Conservation (phyloP, 2,329 filamentous ascomycete species). For the Cryoendolithus antarcticus region DNA sequence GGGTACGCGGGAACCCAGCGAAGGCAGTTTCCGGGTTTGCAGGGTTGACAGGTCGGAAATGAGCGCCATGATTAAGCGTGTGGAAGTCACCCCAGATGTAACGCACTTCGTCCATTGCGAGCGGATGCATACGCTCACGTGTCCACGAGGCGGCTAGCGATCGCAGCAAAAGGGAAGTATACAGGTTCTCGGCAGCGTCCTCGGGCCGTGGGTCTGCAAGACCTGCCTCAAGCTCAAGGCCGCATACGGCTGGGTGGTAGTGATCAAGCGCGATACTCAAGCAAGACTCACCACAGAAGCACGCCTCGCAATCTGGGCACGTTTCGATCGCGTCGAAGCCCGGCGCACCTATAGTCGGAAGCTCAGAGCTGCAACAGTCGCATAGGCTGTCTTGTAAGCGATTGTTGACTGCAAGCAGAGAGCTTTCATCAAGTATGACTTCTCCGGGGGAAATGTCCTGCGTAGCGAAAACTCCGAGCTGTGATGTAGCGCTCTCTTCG, state of each 20-base stretch:
- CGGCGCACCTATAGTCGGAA: constrained; percentile 37
- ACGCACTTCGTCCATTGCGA: constrained; percentile 48
- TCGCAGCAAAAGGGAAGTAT: constrained; percentile 47
- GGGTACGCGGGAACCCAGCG: constrained; percentile 37
- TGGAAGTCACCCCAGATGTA: constrained; percentile 56
- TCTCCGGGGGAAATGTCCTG: constrained; percentile 68
- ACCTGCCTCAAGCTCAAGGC: constrained; percentile 42
- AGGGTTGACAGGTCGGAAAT: constrained; percentile 3
- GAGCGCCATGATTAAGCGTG: constrained; percentile 11
- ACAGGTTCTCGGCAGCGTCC: constrained; percentile 48
- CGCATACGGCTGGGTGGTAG: constrained; percentile 50
- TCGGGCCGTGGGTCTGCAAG: constrained; percentile 44
- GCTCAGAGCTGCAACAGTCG: constrained; percentile 70
- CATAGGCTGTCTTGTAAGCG: constrained; percentile 76
- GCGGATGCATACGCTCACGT: constrained; percentile 40
- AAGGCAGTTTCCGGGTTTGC: constrained; percentile 6
- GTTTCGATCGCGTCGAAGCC: constrained; percentile 21
- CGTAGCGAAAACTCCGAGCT: constrained; percentile 83
- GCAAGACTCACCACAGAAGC: constrained; percentile 49
- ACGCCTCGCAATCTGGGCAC: constrained; percentile 45
- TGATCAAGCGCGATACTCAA: constrained; percentile 40
- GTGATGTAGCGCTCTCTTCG: constrained; percentile 43
- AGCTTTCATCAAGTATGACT: constrained; percentile 66
- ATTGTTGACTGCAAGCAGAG: constrained; percentile 79
- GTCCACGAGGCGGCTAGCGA: constrained; percentile 50